Conservation (phyloP, 306 rosid species). For the Prunus mume region DNA sequence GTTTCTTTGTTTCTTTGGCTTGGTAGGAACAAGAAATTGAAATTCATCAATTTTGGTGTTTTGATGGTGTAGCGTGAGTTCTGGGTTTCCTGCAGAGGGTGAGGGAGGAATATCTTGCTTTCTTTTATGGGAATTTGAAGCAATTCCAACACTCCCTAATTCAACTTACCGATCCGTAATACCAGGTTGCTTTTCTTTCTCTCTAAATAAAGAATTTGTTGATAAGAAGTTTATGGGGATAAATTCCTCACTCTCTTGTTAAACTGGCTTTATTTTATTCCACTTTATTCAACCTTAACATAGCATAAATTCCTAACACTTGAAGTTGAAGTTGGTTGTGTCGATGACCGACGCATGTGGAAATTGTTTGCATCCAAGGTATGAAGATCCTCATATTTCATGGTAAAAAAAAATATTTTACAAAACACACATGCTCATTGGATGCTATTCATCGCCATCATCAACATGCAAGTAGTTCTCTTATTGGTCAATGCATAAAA, state of each 20-base stretch:
- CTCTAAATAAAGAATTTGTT: no score
- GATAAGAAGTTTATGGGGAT: no score
- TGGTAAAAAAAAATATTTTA: no score
- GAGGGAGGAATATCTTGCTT: not conserved
- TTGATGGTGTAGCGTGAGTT: constrained; percentile 9
- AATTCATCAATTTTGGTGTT: no score
- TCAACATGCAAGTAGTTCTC: not conserved
- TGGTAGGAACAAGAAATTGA: no score
- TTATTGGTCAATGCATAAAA: no score
- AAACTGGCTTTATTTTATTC: no score
- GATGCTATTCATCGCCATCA: not conserved
- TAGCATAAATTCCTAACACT: no score
- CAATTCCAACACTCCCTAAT: constrained; percentile 13
- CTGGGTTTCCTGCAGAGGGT: constrained; percentile 10
- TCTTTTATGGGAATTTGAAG: constrained; percentile 11
- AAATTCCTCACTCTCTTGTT: no score
- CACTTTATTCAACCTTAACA: no score
- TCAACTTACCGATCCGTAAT: constrained; percentile 2
- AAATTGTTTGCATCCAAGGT: not conserved
- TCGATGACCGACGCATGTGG: not conserved
- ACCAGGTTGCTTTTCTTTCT: not conserved
- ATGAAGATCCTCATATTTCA: not conserved
- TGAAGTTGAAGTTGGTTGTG: not conserved
- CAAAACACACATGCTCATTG: no score
- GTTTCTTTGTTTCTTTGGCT: no score